Evolutionary conservation across 257 asterid genomes (phyloP).

Genomic region (Solanum neorickii): DNA sequence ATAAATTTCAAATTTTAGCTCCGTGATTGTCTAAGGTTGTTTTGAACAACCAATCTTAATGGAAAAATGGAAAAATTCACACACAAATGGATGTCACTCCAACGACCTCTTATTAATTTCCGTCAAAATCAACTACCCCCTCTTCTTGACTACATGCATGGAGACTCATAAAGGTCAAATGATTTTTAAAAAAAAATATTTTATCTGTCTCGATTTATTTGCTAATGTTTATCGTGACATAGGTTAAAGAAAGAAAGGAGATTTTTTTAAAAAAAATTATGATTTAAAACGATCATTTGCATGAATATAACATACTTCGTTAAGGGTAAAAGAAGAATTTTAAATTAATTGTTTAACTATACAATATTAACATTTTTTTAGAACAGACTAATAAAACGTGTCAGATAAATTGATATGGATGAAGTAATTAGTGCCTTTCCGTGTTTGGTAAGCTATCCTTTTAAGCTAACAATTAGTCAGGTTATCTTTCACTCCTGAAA

Average conservation of each 20-base stretch:
- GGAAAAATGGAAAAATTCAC: not conserved
- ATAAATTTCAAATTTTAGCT: not conserved
- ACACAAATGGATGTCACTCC: not conserved
- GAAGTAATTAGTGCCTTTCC: not conserved
- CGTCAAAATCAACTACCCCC: not conserved
- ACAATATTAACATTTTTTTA: too few species aligned
- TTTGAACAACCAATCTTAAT: constrained; percentile 1
- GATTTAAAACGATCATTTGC: not conserved
- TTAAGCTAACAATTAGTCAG: not conserved
- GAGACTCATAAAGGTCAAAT: not conserved
- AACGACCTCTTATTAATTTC: not conserved
- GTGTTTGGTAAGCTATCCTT: not conserved
- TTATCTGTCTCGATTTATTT: too few species aligned
- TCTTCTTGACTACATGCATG: constrained; percentile 2
- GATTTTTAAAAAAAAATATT: too few species aligned
- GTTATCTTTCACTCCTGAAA: not conserved
- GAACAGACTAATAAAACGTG: too few species aligned
- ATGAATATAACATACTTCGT: not conserved
- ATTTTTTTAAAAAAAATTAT: not conserved
- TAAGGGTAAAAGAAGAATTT: too few species aligned
- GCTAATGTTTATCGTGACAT: not conserved
- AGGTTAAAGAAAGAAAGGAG: not conserved
- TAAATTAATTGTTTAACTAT: too few species aligned
- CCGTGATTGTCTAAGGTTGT: not conserved
- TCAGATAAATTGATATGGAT: too few species aligned